Base-by-base conservation (phyloP, 441 rosid genomes). In the Pelargonium myrrhifolium region DNA sequence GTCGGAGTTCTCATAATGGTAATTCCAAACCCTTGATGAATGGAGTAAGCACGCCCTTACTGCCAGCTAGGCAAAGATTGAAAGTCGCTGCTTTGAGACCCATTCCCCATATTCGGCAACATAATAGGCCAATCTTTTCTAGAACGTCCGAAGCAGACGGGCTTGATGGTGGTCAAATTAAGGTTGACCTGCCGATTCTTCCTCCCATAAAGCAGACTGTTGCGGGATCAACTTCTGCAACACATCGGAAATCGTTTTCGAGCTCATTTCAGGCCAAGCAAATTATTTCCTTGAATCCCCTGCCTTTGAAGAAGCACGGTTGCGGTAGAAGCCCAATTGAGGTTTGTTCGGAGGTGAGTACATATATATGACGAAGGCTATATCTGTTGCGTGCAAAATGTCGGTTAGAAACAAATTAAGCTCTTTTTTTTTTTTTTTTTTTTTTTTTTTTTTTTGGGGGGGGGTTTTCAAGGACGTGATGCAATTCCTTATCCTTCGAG, bases 401-500 rank as follows among this genome's bases (percentile, higher is more conserved):
- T 24, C 2, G 28, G 28, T 24, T 24, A 24, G 2, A 24, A 24
- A 2, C 28, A 24, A 24, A 24, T 1, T 24, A 31, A 6, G 37
- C 37, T 53, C 7, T 0, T 2, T 53, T 51, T 6, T 20, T 1
- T 45, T 3, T 18, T n/a, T 17, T 5, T 18, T 1, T 17, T 18
- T 24, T 8, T n/a, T n/a, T n/a, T n/a, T n/a, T n/a, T n/a, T n/a
- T n/a, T n/a, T n/a, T n/a, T n/a, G 18, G 60, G 60, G 18, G 7
- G 60, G 18, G 60, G 17, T 53, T 85, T 74, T 90, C 73, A 86
- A 87, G 81, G 99, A 94, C 71, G 97, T 92, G 40, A 92, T 94
- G 98, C 92, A 94, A 76, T 94, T 94, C 77, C 70, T 94, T 64
- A 63, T 92, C 61, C 91, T 88, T 65, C 91, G 99, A 22, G 99